Evolutionary conservation across 2,329 filamentous ascomycete genomes (phyloP), one percentile per base, ranked within the genome.

Genomic region (Aureobasidium musti): DNA sequence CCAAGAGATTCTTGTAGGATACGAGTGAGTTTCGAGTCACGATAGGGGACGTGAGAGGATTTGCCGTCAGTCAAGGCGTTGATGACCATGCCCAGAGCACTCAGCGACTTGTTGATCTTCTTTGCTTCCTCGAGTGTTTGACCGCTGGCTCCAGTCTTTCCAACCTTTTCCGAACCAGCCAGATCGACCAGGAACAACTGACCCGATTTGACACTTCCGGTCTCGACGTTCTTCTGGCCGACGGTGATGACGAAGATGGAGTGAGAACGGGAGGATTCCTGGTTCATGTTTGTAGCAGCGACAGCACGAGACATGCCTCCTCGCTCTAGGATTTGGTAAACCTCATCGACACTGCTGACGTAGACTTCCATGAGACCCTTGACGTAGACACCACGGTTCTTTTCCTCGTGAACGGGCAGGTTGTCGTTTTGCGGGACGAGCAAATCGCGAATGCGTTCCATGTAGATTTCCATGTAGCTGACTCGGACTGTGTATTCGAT

Each of bases 21-120:
- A 79, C 95, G 88, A 13, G 95, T 99, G 74, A 99, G 88, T 79
- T 98, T 98, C 54, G 94, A 98, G 80, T 99, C 95, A 84, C 95
- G 89, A 79, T 98, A 99, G 1, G 95, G 95, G 70, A 99, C 86
- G 75, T 98, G 93, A 53, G 90, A 92, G 49, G 93, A 97, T 90
- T 96, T 97, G 76, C 93, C 94, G 77, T 98, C 95, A 2, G 95
- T 97, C 73, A 99, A 82, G 64, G 93, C 88, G 80, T 98, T 98
- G 84, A 99, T 99, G 81, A 98, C 95, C 93, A 97, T 98, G 74
- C 95, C 95, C 68, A 99, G 85, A 65, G 95, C 93, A 81, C 93
- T 97, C 82, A 99, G 86, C 84, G 92, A 97, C 85, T 98, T 98
- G 86, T 99, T 99, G 85, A 99, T 99, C 85, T 99, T 99, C 84